These are phyloP conservation scores for Irpex rosettiformis DNA, from an alignment of 1,284 basidiomycete species.

Conservation along the genomic window DNA sequence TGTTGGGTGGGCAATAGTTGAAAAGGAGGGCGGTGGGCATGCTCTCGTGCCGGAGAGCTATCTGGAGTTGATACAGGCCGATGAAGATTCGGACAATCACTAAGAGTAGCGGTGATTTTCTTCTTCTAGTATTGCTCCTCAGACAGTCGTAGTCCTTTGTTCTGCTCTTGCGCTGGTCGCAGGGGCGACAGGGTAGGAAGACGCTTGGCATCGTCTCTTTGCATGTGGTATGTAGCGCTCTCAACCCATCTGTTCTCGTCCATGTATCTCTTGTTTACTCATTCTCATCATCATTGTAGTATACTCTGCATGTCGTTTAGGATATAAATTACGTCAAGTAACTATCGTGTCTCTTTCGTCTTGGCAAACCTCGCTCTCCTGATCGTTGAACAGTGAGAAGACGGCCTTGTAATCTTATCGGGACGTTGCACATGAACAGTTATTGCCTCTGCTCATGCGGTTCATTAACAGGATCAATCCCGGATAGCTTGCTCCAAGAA, in stretches of 20 bases:
- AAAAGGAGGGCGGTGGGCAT: slow-evolving; percentile 40
- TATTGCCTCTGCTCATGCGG: neutral
- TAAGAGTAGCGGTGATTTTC: neutral
- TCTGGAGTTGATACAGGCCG: slow-evolving; percentile 44
- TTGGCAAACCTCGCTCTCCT: neutral
- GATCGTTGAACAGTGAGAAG: neutral
- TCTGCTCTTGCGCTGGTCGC: neutral
- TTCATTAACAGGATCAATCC: neutral
- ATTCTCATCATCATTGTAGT: slow-evolving; percentile 1
- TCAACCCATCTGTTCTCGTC: neutral
- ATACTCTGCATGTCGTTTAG: slow-evolving; percentile 2
- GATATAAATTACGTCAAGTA: neutral
- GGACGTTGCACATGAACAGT: neutral
- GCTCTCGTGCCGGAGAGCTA: slow-evolving; percentile 70
- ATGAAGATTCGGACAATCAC: slow-evolving; percentile 8
- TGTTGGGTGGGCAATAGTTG: slow-evolving; percentile 72
- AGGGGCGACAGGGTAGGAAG: neutral
- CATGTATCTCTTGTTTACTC: slow-evolving; percentile 3
- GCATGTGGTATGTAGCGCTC: slow-evolving; percentile 1
- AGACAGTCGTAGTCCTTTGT: neutral
- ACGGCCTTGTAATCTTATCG: neutral
- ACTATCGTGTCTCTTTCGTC: neutral
- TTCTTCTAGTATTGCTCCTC: neutral
- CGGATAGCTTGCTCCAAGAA: neutral
- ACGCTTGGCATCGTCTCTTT: neutral